Evolutionary conservation across 495 filamentous ascomycete species (phyloP), one percentile per base, ranked within the genome.

Genomic region (Neurospora sublineolata): DNA sequence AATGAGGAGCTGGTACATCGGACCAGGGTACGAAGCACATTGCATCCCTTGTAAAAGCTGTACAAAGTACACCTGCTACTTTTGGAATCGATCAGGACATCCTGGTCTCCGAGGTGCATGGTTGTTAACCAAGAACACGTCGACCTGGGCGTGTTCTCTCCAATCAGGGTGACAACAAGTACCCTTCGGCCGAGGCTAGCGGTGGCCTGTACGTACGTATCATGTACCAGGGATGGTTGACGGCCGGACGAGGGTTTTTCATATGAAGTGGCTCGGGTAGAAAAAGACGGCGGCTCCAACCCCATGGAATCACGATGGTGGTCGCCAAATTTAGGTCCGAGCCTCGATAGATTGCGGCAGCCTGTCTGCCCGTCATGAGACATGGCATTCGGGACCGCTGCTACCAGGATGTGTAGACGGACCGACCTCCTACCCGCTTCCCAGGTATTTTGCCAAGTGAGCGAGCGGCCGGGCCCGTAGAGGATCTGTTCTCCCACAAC

Each of bases 161-260:
- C 73, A 79, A 78, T 75, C 73, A 77, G 70, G 70, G 72, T 42
- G 69, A 72, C 18, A 70, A 68, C 72, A 72, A 71, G 69, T 23
- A 30, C 33, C 39, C 69, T 76, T 72, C 72, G 73, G 71, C 77
- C 74, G 73, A 74, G 70, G 75, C 75, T 73, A 76, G 74, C 40
- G 40, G 72, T 40, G 68, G 36, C 68, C 52, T 64, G 23, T 64
- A 72, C 67, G 68, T 58, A 69, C 71, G 70, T 69, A 74, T 52
- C 73, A 69, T 39, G 40, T 58, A 68, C 68, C 75, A 68, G 44
- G 72, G 64, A 40, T 64, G 69, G 52, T 41, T 46, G 46, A 60
- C n/a, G 39, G 37, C 67, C 60, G 38, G 67, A 30, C 73, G 58
- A 70, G 52, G 46, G 67, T 67, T 70, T 74, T 42, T 73, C 68